A percentile compares a stretch with the other conserved stretches of the same genome.
These are phyloP conservation scores for Lavandula angustifolia DNA, from an alignment of 257 asterid species.

Conservation along the genomic window DNA sequence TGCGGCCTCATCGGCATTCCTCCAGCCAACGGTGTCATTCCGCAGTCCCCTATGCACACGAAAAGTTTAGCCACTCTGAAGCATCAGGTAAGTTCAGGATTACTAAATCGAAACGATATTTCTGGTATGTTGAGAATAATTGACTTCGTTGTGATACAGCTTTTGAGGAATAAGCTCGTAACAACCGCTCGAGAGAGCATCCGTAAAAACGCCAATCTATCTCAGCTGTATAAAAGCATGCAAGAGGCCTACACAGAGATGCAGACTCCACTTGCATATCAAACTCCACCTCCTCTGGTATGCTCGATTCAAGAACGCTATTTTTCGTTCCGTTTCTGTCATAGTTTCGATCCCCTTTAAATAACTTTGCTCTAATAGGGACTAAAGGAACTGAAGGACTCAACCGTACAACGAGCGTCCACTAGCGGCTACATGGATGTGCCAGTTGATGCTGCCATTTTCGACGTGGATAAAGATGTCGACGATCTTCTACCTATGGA, in stretches of 20 bases:
- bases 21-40: constrained; percentile 98
- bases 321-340: not conserved
- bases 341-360: not conserved
- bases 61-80: constrained; percentile 93
- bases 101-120: not conserved
- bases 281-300: constrained; percentile 78
- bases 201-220: constrained; percentile 60
- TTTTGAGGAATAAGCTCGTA: constrained; percentile 83
- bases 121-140: not conserved
- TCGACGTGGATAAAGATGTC: constrained; percentile 85
- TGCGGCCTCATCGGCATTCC: constrained; percentile 98
- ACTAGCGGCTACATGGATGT: constrained; percentile 76
- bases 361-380: constrained; percentile 49
- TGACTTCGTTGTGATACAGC: constrained; percentile 48
- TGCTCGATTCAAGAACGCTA: constrained; percentile 9
- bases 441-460: constrained; percentile 71
- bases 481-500: constrained; percentile 89
- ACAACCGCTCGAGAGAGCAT: constrained; percentile 76
- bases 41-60: constrained; percentile 99
- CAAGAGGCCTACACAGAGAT: constrained; percentile 77
- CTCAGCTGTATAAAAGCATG: constrained; percentile 80
- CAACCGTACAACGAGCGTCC: constrained; percentile 72
- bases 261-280: constrained; percentile 93
- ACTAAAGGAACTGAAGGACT: constrained; percentile 80
- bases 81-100: constrained; percentile 66